Base-by-base conservation (phyloP, 257 asterid genomes). In the Solanum microdontum region DNA sequence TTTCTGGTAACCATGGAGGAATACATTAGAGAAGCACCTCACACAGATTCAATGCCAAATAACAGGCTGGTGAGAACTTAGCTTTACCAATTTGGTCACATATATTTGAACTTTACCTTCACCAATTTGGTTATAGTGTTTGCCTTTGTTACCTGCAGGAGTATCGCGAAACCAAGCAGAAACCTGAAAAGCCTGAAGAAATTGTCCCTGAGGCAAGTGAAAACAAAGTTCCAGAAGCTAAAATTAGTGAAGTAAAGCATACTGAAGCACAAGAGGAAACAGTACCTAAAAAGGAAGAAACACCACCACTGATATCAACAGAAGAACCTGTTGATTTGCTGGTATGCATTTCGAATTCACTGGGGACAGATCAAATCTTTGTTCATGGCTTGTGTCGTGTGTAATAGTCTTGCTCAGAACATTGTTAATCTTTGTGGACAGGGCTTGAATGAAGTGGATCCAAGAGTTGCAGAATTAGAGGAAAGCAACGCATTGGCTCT, bases 1-100 rank as follows among this genome's bases (percentile, higher is more conserved):
- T 96, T 96, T 91, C 94, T 96, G 64, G 94, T 92, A 83, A 96
- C 98, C 13, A 96, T 96, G 98, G 98, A 96, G 90, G 98, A 96
- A 40, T 95, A 96, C 74, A 90, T 95, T 79, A 94, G 89, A 91
- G 98, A 96, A 91, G 98, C 98, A 45, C 95, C 98, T 24, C 93
- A 91, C 73, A 87, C 87, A 28, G 93, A 91, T 51, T 88, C 93
- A 1, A 74, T 89, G 77, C 85, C 95, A 55, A 90, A 36, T 32
- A 94, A 70, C 87, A 92, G 92, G 83, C 90, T 90, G 94, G 98
- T 96, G 85, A 89, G 91, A 89, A 84, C 19, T 23, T 60, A 60
- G 19, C 9, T 74, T 36, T 24, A 36, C 8, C 21, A 36, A 75
- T 7, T 11, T 23, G 83, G 6, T 75, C 83, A 77, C 84, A 13